Evolutionary conservation across 2,329 filamentous ascomycete species (phyloP).

Genomic region (Colletotrichum noveboracense): DNA sequence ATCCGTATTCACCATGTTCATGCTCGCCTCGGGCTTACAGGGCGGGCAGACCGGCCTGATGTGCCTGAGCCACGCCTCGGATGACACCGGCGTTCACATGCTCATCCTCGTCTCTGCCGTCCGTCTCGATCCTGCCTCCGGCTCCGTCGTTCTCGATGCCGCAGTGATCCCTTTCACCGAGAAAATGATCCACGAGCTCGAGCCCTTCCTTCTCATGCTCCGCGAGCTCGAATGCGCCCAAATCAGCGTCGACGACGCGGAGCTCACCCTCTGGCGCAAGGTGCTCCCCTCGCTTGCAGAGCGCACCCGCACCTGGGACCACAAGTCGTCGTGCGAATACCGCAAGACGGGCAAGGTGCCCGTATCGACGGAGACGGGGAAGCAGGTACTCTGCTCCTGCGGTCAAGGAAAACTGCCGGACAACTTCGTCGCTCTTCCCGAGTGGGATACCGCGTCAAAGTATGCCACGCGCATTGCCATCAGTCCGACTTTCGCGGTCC

Average conservation of each 20-base stretch:
- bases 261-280: slow-evolving; percentile 59
- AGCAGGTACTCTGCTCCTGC: slow-evolving; percentile 49
- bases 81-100: slow-evolving; percentile 44
- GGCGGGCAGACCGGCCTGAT: slow-evolving; percentile 50
- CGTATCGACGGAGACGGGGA: slow-evolving; percentile 38
- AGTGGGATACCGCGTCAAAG: slow-evolving; percentile 45
- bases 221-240: slow-evolving; percentile 39
- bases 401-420: slow-evolving; percentile 47
- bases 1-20: slow-evolving; percentile 52
- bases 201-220: slow-evolving; percentile 43
- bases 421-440: slow-evolving; percentile 43
- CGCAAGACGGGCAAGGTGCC: slow-evolving; percentile 38
- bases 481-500: slow-evolving; percentile 56
- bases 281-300: slow-evolving; percentile 49
- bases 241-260: slow-evolving; percentile 54
- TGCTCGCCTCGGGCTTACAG: slow-evolving; percentile 49
- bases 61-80: slow-evolving; percentile 38
- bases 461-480: slow-evolving; percentile 62
- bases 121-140: slow-evolving; percentile 46
- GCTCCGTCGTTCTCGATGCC: slow-evolving; percentile 50
- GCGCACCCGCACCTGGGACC: slow-evolving; percentile 54
- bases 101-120: slow-evolving; percentile 46
- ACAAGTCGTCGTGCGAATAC: slow-evolving; percentile 49
- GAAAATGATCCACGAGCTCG: slow-evolving; percentile 36
- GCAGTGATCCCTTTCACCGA: slow-evolving; percentile 50